These are phyloP conservation scores for Pseudocercospora crystallina DNA, from an alignment of 2,329 filamentous ascomycete genomes.

Conservation along the genomic window DNA sequence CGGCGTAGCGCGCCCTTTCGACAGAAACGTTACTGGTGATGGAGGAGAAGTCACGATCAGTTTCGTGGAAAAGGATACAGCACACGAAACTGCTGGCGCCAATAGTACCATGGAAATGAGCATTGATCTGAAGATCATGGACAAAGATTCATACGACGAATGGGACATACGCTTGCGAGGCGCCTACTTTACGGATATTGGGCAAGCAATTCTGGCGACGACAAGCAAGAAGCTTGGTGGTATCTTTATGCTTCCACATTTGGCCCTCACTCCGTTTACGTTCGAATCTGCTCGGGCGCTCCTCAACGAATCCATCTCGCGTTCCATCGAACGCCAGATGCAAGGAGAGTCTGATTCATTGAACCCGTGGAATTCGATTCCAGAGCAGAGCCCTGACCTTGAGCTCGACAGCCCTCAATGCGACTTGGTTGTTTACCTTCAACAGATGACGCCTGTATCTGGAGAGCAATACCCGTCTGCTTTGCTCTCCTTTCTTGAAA, in stretches of 20 bases:
- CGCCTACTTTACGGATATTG: slow-evolving; percentile 80
- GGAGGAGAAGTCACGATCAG: slow-evolving; percentile 69
- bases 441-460: slow-evolving; percentile 52
- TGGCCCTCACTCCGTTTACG: slow-evolving; percentile 61
- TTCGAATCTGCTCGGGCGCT: slow-evolving; percentile 54
- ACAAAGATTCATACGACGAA: slow-evolving; percentile 68
- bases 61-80: slow-evolving; percentile 56
- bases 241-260: slow-evolving; percentile 83
- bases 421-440: slow-evolving; percentile 84
- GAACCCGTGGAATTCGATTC: slow-evolving; percentile 75
- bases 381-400: slow-evolving; percentile 59
- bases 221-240: slow-evolving; percentile 92
- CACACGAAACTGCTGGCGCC: slow-evolving; percentile 34
- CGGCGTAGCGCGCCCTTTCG: slow-evolving; percentile 57
- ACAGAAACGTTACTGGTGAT: slow-evolving; percentile 75
- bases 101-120: slow-evolving; percentile 67
- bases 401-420: slow-evolving; percentile 70
- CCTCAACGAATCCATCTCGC: slow-evolving; percentile 70
- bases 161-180: slow-evolving; percentile 82
- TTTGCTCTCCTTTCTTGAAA: slow-evolving; percentile 54
- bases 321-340: slow-evolving; percentile 66
- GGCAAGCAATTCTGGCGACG: slow-evolving; percentile 77
- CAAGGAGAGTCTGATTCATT: slow-evolving; percentile 52
- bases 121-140: slow-evolving; percentile 70
- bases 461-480: slow-evolving; percentile 25